phyloP scores from a whole-genome alignment of 2,329 filamentous ascomycete species.

The Dryadomyces quercivorus region DNA sequence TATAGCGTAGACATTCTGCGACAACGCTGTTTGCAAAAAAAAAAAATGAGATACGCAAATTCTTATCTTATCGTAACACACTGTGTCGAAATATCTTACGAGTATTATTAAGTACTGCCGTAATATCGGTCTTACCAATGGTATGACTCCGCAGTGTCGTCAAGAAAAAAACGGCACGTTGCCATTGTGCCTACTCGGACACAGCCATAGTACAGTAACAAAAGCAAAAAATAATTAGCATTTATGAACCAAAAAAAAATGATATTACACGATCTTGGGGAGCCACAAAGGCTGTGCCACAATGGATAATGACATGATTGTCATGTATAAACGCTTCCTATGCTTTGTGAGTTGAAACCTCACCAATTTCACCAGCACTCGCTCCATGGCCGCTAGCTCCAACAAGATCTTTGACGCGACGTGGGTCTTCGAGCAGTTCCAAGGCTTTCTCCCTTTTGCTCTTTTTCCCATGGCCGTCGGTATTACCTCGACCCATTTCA shows the following conservation, averaged over 20 bases:
- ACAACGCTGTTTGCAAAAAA: neutral
- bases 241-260: too few species aligned
- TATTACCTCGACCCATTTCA: constrained; percentile 19
- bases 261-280: neutral
- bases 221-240: too few species aligned
- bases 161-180: neutral
- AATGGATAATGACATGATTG: neutral
- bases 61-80: neutral
- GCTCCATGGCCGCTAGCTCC: neutral
- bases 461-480: constrained; percentile 17
- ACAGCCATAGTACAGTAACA: too few species aligned
- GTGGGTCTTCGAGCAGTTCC: constrained; percentile 38
- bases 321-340: neutral
- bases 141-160: too few species aligned
- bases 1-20: too few species aligned
- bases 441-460: constrained; percentile 40
- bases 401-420: constrained; percentile 24
- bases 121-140: too few species aligned
- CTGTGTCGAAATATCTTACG: neutral
- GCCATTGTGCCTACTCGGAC: too few species aligned
- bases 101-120: too few species aligned
- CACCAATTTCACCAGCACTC: neutral
- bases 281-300: neutral
- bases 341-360: neutral
- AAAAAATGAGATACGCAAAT: neutral